Conservation (phyloP, 352 stramenopile species). For the Phytophthora melonis region DNA sequence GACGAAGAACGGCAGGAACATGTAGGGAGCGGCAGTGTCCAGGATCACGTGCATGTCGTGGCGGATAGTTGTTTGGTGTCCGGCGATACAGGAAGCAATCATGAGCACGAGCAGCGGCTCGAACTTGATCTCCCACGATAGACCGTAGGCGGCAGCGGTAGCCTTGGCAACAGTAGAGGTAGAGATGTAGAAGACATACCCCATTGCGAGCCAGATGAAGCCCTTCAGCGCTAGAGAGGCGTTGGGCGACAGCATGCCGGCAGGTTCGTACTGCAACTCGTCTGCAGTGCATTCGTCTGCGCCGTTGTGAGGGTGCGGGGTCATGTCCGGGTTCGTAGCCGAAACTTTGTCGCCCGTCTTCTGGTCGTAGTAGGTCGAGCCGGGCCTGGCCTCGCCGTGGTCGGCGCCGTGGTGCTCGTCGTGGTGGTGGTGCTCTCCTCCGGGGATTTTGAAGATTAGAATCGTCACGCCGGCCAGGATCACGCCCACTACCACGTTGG, state of each 20-base stretch:
- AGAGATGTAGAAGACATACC: conserved; percentile 72
- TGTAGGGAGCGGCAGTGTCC: conserved; percentile 56
- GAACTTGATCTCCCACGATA: conserved; percentile 22
- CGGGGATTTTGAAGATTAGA: conserved; percentile 69
- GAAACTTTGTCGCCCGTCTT: conserved; percentile 35
- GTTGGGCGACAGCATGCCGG: conserved; percentile 29
- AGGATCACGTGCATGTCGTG: no score
- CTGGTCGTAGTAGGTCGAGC: conserved; percentile 26
- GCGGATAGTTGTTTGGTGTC: no score
- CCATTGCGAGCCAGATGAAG: conserved; percentile 71
- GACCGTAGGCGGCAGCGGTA: conserved; percentile 54
- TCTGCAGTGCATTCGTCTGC: conserved; percentile 35
- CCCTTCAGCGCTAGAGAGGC: conserved; percentile 62
- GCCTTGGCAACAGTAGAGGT: conserved; percentile 55
- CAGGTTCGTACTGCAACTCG: conserved; percentile 46
- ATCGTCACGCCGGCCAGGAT: conserved; percentile 56
- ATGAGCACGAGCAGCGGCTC: no score
- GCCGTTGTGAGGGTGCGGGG: conserved; percentile 61
- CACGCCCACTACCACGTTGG: conserved; percentile 61
- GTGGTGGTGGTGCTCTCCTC: conserved; percentile 26
- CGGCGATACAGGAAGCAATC: no score
- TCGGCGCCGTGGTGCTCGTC: conserved; percentile 11
- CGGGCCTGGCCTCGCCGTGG: conserved; percentile 2
- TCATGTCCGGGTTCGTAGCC: conserved; percentile 40
- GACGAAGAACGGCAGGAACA: conserved; percentile 82